phyloP scores from a whole-genome alignment of 441 rosid genomes.

The Populus tomentosa region DNA sequence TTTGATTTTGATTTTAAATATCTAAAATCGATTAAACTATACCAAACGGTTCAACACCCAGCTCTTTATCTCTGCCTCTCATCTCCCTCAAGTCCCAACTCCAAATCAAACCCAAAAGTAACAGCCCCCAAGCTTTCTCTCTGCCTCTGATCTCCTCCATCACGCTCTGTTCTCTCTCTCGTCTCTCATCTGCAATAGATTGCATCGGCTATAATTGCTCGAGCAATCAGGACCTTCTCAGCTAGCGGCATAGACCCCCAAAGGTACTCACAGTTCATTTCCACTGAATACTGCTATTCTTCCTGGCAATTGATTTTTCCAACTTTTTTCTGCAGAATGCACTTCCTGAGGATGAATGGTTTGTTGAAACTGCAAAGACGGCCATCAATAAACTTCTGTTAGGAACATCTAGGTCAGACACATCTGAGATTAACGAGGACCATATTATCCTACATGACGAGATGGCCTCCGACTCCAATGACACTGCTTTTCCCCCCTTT shows the following conservation, averaged over 20 bases:
- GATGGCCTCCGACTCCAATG: constrained; percentile 47
- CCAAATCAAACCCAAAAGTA: no score
- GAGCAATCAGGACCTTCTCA: constrained; percentile 75
- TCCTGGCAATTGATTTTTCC: constrained; percentile 7
- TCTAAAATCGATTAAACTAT: no score
- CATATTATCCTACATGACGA: constrained; percentile 46
- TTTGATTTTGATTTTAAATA: no score
- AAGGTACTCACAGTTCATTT: constrained; percentile 39
- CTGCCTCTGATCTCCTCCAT: no score
- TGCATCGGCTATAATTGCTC: constrained; percentile 78
- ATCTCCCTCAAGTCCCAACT: no score
- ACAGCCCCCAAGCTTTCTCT: no score
- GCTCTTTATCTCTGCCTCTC: no score
- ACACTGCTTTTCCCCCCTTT: no score
- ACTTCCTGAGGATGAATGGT: constrained; percentile 84
- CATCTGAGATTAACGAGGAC: constrained; percentile 67
- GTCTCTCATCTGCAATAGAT: constrained; percentile 70
- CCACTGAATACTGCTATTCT: not conserved
- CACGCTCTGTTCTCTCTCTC: no score
- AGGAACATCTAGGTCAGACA: constrained; percentile 68
- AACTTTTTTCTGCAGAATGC: constrained; percentile 33
- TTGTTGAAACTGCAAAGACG: constrained; percentile 82
- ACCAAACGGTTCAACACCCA: no score
- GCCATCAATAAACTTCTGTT: constrained; percentile 77
- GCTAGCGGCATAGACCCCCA: constrained; percentile 79